These are phyloP conservation scores for Suillus fuscotomentosus DNA, from an alignment of 768 basidiomycete species.

Conservation along the genomic window DNA sequence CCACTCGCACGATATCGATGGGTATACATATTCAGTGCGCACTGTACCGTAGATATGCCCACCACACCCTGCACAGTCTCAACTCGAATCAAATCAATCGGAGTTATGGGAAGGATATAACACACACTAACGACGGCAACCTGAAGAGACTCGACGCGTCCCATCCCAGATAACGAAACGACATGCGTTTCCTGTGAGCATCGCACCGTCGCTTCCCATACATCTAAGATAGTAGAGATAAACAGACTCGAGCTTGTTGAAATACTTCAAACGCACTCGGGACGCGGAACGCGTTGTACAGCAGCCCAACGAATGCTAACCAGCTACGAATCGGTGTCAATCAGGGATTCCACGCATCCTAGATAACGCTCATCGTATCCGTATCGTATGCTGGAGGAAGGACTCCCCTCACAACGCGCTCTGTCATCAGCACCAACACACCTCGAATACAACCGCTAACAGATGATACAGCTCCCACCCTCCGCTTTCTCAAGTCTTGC, in stretches of 20 bases:
- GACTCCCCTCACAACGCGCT: not conserved
- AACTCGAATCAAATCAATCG: too few species aligned
- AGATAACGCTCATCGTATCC: not conserved
- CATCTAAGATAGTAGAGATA: not conserved
- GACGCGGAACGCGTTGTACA: not conserved
- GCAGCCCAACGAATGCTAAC: not conserved
- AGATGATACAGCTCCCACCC: conserved; percentile 43
- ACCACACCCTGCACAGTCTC: too few species aligned
- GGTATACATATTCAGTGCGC: too few species aligned
- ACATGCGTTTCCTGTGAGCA: not conserved
- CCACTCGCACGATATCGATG: too few species aligned
- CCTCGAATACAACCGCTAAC: conserved; percentile 19
- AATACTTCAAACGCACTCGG: not conserved
- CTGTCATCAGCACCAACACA: not conserved
- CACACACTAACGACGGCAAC: not conserved
- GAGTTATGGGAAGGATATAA: not conserved
- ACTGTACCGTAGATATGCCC: too few species aligned
- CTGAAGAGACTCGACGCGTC: not conserved
- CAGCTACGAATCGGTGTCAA: not conserved
- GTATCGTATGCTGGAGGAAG: not conserved
- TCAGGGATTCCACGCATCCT: not conserved
- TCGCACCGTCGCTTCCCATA: not conserved
- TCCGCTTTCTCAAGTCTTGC: conserved; percentile 39
- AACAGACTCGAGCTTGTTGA: too few species aligned
- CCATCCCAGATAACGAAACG: not conserved